These are phyloP conservation scores for Hamamelis virginiana DNA, from an alignment of 164 flowering plant genomes.

Conservation along the genomic window DNA sequence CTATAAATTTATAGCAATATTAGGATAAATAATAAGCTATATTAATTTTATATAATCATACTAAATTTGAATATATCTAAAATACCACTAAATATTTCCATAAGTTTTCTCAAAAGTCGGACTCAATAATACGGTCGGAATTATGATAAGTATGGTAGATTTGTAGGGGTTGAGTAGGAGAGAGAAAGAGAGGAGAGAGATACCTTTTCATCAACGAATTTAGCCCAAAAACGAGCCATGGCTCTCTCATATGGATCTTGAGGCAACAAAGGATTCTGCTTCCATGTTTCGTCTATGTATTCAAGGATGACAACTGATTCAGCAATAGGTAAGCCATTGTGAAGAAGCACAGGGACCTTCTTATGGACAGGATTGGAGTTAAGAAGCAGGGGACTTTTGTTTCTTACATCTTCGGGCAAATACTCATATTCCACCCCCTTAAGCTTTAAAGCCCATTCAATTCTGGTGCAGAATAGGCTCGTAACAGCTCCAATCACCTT, in stretches of 20 bases:
- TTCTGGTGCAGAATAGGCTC: conserved; percentile 15
- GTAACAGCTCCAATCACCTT: conserved; percentile 2
- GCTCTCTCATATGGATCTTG: conserved; percentile 23
- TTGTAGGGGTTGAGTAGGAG: no score
- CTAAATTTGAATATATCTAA: no score
- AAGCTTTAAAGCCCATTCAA: conserved; percentile 27
- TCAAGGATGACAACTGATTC: conserved; percentile 28
- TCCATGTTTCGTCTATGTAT: conserved; percentile 29
- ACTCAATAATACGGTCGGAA: no score
- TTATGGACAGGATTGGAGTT: conserved; percentile 23
- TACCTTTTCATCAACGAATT: conserved; percentile 29
- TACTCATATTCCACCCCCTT: conserved; percentile 19
- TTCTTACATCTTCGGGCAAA: conserved; percentile 13
- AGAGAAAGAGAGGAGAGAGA: no score
- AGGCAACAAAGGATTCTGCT: conserved; percentile 20
- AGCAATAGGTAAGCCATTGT: conserved; percentile 8
- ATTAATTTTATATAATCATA: no score
- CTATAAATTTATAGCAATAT: no score
- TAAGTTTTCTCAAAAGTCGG: no score
- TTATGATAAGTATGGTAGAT: no score
- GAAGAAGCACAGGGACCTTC: conserved; percentile 21
- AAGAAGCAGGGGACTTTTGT: conserved; percentile 20
- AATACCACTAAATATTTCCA: no score
- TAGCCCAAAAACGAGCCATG: conserved; percentile 29
- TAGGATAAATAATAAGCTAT: no score